These are phyloP conservation scores for Penicillium sp. DNA, from an alignment of 2,329 filamentous ascomycete species.

Conservation along the genomic window DNA sequence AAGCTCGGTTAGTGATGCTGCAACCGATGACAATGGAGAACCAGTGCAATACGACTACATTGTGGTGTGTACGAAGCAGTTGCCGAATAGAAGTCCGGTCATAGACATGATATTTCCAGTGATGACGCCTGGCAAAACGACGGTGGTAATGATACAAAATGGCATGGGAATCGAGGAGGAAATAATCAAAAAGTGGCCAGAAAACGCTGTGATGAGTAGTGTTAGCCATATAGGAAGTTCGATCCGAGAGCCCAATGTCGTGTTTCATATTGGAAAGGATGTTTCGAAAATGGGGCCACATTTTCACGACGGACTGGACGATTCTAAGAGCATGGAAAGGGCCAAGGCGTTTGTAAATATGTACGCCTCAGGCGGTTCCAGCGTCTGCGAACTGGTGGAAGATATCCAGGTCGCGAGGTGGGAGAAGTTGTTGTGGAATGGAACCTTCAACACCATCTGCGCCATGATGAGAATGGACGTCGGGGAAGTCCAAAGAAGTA, in stretches of 20 bases:
- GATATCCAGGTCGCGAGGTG: neutral
- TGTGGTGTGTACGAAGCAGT: neutral
- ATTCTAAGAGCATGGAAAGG: neutral
- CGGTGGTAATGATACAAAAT: conserved; percentile 2
- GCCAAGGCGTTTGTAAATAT: neutral
- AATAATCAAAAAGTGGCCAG: neutral
- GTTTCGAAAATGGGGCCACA: neutral
- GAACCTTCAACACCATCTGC: neutral
- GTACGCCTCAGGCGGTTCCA: neutral
- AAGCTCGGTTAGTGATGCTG: neutral
- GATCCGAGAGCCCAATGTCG: neutral
- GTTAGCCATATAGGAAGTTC: neutral
- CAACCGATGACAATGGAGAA: neutral
- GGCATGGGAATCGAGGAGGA: neutral
- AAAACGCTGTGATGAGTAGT: neutral
- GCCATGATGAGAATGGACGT: conserved; percentile 2
- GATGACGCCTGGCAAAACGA: neutral
- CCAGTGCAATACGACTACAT: neutral
- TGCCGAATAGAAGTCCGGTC: neutral
- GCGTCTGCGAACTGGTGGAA: neutral
- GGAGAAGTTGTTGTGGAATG: conserved; percentile 2
- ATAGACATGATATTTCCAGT: neutral
- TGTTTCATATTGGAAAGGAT: neutral
- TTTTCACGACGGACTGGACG: neutral
- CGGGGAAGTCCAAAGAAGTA: neutral